Evolutionary conservation across 2,329 filamentous ascomycete species (phyloP).

Genomic region (Colletotrichum brevisporum): DNA sequence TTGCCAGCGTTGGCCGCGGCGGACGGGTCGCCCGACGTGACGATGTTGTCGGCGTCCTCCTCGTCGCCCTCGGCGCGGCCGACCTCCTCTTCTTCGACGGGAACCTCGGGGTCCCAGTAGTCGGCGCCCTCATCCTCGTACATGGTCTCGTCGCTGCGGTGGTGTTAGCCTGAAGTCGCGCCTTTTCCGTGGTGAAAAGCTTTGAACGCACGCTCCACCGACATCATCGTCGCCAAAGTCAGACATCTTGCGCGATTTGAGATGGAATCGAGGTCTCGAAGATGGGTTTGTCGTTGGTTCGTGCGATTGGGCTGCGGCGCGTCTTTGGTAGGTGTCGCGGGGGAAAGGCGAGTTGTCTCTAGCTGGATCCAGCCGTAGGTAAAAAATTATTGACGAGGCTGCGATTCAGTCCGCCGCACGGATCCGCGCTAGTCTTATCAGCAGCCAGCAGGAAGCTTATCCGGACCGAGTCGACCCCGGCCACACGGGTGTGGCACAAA

Average conservation of each 20-base stretch:
- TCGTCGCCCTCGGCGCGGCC: conserved; percentile 67
- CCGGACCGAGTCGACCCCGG: conserved; percentile 36
- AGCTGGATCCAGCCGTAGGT: conserved; percentile 38
- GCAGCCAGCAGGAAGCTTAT: conserved; percentile 23
- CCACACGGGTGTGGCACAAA: conserved; percentile 25
- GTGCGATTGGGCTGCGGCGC: conserved; percentile 7
- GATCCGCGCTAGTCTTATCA: conserved; percentile 34
- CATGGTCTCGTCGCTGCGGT: conserved; percentile 74
- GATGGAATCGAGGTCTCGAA: background rate
- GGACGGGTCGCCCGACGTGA: conserved; percentile 73
- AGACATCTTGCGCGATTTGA: conserved; percentile 68
- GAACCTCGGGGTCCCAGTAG: conserved; percentile 62
- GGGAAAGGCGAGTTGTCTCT: conserved; percentile 14
- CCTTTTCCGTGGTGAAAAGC: conserved; percentile 15
- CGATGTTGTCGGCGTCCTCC: conserved; percentile 71
- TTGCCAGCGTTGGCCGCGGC: conserved; percentile 70
- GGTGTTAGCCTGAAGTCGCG: conserved; percentile 20
- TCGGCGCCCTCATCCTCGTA: conserved; percentile 76
- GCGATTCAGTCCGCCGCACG: conserved; percentile 27
- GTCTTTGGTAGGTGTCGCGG: conserved; percentile 27
- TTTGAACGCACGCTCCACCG: conserved; percentile 38
- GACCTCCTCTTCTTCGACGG: conserved; percentile 69
- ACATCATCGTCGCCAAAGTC: conserved; percentile 77
- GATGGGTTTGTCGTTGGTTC: background rate
- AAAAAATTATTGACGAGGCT: conserved; percentile 43